Evolutionary conservation across 352 stramenopile species (phyloP), one percentile per base, ranked within the genome.

Genomic region (Globisporangium polare): DNA sequence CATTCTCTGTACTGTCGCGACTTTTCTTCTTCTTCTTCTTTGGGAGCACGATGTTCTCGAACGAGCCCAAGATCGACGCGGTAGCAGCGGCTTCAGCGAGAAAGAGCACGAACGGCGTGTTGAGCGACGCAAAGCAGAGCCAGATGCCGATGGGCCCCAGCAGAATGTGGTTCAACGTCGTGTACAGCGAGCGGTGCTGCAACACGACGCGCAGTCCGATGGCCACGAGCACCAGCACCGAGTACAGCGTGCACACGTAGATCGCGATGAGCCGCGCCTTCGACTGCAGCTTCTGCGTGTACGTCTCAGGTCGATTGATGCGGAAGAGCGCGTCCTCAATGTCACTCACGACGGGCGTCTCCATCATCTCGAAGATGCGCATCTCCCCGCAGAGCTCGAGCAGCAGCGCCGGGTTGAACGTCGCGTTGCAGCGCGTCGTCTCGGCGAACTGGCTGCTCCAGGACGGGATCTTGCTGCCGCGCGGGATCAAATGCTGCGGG

Each of bases 81-180:
- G 82, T 92, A 4, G 83, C 86, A 3, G 70, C 78, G 1, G 81
- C 83, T 56, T 95, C 86, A 0, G 79, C 84, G 2, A 95, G 58
- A 53, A 93, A 95, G 20, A 90, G 71, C 59, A 90, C 78, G 53
- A 93, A 68, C 26, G 86, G 84, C 22, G 84, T 92, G 59, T 93
- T 88, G 2, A 95, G 70, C 54, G 83, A 95, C 4, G 85, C 82
- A 67, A 95, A 95, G 59, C 86, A 95, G n/a, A 95, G 63, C 77
- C 83, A 92, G 29, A 95, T 74, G n/a, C 78, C 80, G 39, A 91
- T 86, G 3, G 83, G 77, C 2, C 83, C 86, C 0, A 90, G 55
- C 18, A 92, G 58, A 41, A 92, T 67, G 58, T 93, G 84, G 17
- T 86, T 82, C 46, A 93, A 59, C 45, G 83, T 89, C 22, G 70